Evolutionary conservation across 352 stramenopile species (phyloP).

Genomic region (Phytophthora sojae): DNA sequence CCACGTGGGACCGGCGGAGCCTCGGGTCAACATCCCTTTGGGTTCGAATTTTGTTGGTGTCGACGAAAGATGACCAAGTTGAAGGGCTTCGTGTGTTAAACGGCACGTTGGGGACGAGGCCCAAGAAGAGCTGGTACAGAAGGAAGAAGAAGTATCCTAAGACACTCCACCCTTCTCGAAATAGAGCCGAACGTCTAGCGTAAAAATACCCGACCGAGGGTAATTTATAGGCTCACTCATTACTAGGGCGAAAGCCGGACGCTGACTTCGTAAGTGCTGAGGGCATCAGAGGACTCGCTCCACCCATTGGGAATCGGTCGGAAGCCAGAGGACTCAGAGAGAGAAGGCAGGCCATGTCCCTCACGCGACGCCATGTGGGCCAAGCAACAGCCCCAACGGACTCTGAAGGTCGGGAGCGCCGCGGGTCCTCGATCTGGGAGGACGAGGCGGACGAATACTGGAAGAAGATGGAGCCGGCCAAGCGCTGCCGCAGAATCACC

Average conservation of each 20-base stretch:
- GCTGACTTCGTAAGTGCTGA: not conserved
- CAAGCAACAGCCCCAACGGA: conserved; percentile 11
- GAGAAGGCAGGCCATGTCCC: conserved; percentile 35
- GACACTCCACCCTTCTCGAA: conserved; percentile 1
- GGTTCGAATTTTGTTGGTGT: conserved; percentile 39
- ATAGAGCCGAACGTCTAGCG: not conserved
- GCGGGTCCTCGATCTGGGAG: conserved; percentile 68
- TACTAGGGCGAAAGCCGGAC: too few relatives aligned
- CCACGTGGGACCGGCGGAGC: conserved; percentile 24
- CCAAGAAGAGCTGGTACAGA: too few relatives aligned
- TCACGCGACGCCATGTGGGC: conserved; percentile 56
- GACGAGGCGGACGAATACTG: conserved; percentile 74
- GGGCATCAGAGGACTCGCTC: not conserved
- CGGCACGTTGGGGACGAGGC: conserved; percentile 1
- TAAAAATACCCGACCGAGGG: not conserved
- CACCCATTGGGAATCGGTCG: conserved; percentile 3
- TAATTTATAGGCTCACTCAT: too few relatives aligned
- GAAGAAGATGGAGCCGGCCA: conserved; percentile 75
- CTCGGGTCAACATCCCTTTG: conserved; percentile 7
- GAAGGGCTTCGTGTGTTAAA: conserved; percentile 8
- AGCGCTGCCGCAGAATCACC: conserved; percentile 45
- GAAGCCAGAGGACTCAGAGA: conserved; percentile 15
- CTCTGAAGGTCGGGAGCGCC: conserved; percentile 15
- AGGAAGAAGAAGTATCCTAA: conserved; percentile 16
- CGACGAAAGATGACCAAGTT: conserved; percentile 30